A percentile compares a stretch with the other conserved stretches of the same genome.
These are phyloP conservation scores for Solanum sitiens DNA, from an alignment of 257 asterid genomes.

Conservation along the genomic window DNA sequence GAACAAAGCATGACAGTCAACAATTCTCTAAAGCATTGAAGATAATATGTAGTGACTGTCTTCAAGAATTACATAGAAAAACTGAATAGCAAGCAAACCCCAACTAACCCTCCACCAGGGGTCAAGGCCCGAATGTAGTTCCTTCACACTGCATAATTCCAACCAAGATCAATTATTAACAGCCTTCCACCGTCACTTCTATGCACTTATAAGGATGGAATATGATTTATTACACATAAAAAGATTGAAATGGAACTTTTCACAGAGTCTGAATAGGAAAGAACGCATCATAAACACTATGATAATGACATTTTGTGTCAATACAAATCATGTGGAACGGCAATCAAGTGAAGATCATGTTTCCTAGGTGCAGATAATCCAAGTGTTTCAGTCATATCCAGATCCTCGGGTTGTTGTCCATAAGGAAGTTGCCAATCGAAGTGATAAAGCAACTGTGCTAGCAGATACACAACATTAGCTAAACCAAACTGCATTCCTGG, in stretches of 20 bases:
- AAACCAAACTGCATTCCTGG: neutral
- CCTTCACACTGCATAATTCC: neutral
- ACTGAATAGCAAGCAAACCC: neutral
- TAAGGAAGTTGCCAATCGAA: constrained; percentile 3
- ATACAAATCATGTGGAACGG: neutral
- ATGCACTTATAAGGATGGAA: neutral
- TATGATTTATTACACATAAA: neutral
- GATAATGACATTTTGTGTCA: neutral
- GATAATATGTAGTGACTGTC: neutral
- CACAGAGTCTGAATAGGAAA: neutral
- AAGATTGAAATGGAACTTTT: neutral
- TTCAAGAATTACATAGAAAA: neutral
- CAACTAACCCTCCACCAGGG: neutral
- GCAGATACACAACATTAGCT: neutral
- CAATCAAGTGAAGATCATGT: neutral
- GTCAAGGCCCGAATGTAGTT: neutral
- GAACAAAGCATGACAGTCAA: neutral
- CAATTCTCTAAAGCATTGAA: neutral
- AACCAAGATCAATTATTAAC: neutral
- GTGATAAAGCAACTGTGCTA: constrained; percentile 2
- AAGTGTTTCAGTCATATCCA: neutral
- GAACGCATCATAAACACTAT: neutral
- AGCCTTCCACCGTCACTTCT: neutral
- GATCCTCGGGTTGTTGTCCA: neutral
- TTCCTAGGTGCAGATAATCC: neutral